Base-by-base conservation (phyloP, 441 rosid species). In the Gossypium schwendimanii region DNA sequence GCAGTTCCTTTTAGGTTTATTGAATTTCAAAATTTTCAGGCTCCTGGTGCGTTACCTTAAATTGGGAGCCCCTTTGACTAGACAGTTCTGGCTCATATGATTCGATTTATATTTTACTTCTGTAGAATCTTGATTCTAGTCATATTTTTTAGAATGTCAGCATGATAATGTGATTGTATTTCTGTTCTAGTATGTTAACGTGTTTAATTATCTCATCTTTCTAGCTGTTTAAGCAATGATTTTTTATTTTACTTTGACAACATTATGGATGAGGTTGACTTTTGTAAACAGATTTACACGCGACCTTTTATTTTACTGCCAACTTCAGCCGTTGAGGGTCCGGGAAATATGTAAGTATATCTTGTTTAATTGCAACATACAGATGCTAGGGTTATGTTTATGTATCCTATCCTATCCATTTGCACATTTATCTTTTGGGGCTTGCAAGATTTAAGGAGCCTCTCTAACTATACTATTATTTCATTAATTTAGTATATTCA, bases 311-410 rank as follows among this genome's bases (percentile, higher is more conserved):
- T 83, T 58, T 75, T 77, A 75, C 89, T 92, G 80, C 94, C 97
- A 68, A 60, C 69, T 74, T 86, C 94, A 72, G 88, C 89, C 23
- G 94, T 92, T 71, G 94, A 92, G 78, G 75, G 73, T 65, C 96
- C 96, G 26, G 97, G 97, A 78, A 92, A 92, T 80, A 68, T 83
- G 96, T 90, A 86, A 86, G 97, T 83, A 59, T 23, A 2, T 62
- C 53, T 55, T 45, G 64, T 74, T 52, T 0, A 23, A 44, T 7
- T 55, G 21, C 65, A 39, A 31, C 63, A 31, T 55, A 70, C 58
- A n/a, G 41, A 28, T 28, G 60, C n/a, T 52, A 50, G 23, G 71
- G 7, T 52, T 10, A 50, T 50, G 24, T 4, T 5, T 24, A 26
- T n/a, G 15, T 49, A 49, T 28, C 36, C 39, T 58, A 58, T 58